A percentile compares a stretch with the other conserved stretches of the same genome.
Evolutionary conservation across 805 yeast species (phyloP).

Genomic region (Yarrowia yakushimensis): DNA sequence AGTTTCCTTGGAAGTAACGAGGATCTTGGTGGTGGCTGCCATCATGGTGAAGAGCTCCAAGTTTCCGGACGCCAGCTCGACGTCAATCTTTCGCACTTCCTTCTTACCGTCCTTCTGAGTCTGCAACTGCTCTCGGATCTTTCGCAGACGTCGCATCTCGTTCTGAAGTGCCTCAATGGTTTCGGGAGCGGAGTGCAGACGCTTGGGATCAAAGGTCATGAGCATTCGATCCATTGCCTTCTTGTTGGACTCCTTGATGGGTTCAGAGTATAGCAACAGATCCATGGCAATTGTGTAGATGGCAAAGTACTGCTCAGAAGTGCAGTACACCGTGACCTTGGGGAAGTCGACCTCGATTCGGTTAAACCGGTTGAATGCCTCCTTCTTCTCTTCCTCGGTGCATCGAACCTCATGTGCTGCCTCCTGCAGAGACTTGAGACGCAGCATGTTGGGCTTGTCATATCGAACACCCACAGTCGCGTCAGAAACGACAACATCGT

Average conservation of each 20-base stretch:
- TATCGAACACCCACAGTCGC: constrained; percentile 60
- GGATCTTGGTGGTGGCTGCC: constrained; percentile 38
- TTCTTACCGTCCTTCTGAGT: constrained; percentile 37
- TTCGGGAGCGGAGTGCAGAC: constrained; percentile 48
- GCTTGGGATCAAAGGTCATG: constrained; percentile 67
- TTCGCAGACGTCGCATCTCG: constrained; percentile 38
- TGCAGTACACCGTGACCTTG: constrained; percentile 59
- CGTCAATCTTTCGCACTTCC: constrained; percentile 35
- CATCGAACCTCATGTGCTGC: neutral
- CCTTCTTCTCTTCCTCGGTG: neutral
- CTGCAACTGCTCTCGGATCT: constrained; percentile 14
- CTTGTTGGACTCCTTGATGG: constrained; percentile 53
- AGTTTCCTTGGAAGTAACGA: constrained; percentile 32
- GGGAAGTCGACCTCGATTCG: constrained; percentile 65
- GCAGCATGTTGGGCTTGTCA: constrained; percentile 51
- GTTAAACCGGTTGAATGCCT: constrained; percentile 39
- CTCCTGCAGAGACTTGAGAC: constrained; percentile 34
- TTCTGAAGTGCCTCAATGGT: constrained; percentile 51
- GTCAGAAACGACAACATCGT: constrained; percentile 57
- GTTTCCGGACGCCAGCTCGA: constrained; percentile 33
- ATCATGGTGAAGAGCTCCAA: constrained; percentile 38
- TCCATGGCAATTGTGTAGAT: constrained; percentile 60
- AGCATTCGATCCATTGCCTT: constrained; percentile 63
- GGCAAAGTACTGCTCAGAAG: constrained; percentile 69
- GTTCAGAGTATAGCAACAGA: constrained; percentile 69